Conservation (phyloP, 768 basidiomycete species). For the Podaxis sp. region DNA sequence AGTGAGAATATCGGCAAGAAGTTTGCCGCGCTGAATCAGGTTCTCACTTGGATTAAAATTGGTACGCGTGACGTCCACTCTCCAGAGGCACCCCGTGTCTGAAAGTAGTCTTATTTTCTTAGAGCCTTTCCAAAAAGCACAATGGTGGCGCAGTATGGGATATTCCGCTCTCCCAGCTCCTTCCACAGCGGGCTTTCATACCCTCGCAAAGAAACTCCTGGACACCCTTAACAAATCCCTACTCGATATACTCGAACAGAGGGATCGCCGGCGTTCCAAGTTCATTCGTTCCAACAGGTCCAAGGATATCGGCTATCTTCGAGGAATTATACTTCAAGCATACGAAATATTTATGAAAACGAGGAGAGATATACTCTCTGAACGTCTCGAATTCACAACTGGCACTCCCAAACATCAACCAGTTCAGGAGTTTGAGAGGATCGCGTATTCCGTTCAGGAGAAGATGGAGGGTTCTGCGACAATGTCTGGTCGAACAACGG, state of each 20-base stretch:
- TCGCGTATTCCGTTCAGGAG: neutral
- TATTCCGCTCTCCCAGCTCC: neutral
- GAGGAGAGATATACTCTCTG: too few relatives aligned
- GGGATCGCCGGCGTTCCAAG: too few relatives aligned
- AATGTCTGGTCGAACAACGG: neutral
- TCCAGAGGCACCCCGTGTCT: too few relatives aligned
- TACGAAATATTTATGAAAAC: too few relatives aligned
- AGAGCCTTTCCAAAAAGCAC: neutral
- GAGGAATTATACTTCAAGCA: too few relatives aligned
- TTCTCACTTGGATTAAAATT: neutral
- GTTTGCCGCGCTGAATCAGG: neutral
- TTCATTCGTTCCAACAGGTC: too few relatives aligned
- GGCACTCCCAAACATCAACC: too few relatives aligned
- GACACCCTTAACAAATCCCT: neutral
- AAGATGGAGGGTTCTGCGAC: neutral
- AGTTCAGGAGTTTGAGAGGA: neutral
- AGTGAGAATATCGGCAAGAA: neutral
- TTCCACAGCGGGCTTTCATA: neutral
- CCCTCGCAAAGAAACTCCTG: neutral
- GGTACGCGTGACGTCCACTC: too few relatives aligned
- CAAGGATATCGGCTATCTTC: too few relatives aligned
- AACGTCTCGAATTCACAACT: too few relatives aligned
- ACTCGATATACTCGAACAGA: too few relatives aligned
- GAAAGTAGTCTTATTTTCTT: too few relatives aligned
- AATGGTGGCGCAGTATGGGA: neutral